Percentiles rank a stretch among this genome's conserved stretches.
These are phyloP conservation scores for Paramecium sexaurelia DNA, from an alignment of 73 alveolate species.

Conservation along the genomic window DNA sequence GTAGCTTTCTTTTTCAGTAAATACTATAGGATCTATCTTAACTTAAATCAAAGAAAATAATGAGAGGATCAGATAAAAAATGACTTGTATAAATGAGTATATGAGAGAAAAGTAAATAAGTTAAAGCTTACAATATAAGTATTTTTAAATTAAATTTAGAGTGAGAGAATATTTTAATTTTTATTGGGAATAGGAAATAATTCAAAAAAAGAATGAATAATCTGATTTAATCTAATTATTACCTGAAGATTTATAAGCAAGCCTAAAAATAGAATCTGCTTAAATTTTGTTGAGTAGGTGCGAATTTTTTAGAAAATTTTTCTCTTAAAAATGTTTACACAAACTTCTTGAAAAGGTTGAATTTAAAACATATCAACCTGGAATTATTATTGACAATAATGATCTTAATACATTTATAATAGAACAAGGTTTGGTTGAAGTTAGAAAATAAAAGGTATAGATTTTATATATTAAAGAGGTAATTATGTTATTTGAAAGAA, in stretches of 20 bases:
- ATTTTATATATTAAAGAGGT: background rate
- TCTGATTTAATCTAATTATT: conserved; percentile 11
- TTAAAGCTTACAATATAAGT: conserved; percentile 7
- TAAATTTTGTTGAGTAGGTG: background rate
- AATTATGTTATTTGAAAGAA: background rate
- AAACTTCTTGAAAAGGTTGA: background rate
- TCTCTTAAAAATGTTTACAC: background rate
- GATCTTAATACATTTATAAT: conserved; percentile 6
- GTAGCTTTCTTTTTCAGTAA: conserved; percentile 23
- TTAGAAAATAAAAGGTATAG: background rate
- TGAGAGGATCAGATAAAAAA: conserved; percentile 47
- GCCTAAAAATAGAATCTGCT: conserved; percentile 25
- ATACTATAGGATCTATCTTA: conserved; percentile 62
- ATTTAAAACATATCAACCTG: conserved; percentile 6
- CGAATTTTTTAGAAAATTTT: conserved; percentile 5
- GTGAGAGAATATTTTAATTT: conserved; percentile 63
- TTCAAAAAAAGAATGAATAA: background rate
- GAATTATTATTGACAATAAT: background rate
- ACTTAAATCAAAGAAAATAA: conserved; percentile 40
- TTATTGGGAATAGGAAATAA: conserved; percentile 57
- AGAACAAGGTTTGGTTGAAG: background rate
- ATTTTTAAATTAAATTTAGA: background rate
- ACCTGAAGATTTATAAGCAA: conserved; percentile 51
- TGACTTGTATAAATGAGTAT: conserved; percentile 54
- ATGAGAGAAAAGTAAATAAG: conserved; percentile 62